phyloP scores from a whole-genome alignment of 2,329 filamentous ascomycete species.

The Fusarium begoniae region DNA sequence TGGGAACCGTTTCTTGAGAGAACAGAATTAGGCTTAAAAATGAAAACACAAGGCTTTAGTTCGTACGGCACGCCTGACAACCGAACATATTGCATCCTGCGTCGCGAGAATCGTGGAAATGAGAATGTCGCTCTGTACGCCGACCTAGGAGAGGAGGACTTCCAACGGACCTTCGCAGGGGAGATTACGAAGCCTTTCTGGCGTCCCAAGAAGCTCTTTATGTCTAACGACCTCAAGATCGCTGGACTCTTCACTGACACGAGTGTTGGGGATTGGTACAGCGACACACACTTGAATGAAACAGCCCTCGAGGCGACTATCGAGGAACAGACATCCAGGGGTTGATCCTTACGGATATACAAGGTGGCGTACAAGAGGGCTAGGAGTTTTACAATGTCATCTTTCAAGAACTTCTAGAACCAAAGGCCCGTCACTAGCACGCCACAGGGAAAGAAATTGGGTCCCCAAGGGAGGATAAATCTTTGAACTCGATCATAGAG shows the following conservation, averaged over 20 bases:
- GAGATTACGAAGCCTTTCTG: conserved; percentile 28
- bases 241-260: conserved; percentile 28
- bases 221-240: conserved; percentile 29
- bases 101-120: conserved; percentile 26
- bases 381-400: conserved; percentile 18
- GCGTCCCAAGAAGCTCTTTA: conserved; percentile 11
- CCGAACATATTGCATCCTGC: conserved; percentile 27
- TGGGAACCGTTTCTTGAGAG: not conserved
- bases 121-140: conserved; percentile 7
- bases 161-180: not conserved
- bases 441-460: not conserved
- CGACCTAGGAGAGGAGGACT: not conserved
- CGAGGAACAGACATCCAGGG: not conserved
- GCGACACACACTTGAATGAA: not conserved
- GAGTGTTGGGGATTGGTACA: conserved; percentile 16
- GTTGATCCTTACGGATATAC: conserved; percentile 19
- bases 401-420: conserved; percentile 9
- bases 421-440: conserved; percentile 8
- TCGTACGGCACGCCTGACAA: conserved; percentile 25
- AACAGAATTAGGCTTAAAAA: not conserved
- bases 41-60: conserved; percentile 17
- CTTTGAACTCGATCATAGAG: conserved; percentile 6
- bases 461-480: not conserved
- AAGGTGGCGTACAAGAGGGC: conserved; percentile 5
- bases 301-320: not conserved